Evolutionary conservation across 306 rosid species (phyloP).

Genomic region (Quillaja saponaria): DNA sequence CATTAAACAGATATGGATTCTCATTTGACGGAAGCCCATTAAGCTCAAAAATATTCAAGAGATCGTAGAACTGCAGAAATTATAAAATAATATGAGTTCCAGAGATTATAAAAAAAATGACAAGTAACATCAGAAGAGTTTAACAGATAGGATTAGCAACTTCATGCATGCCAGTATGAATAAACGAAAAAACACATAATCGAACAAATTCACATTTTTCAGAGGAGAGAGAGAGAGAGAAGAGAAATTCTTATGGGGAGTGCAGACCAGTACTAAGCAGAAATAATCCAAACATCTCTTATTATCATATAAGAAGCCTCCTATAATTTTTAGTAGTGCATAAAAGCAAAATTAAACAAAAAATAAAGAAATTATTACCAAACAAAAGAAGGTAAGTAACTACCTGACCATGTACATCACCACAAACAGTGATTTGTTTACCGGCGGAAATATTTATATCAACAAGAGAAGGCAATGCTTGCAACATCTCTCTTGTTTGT

Average conservation of each 20-base stretch:
- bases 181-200: not conserved
- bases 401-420: conserved; percentile 99
- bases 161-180: not conserved
- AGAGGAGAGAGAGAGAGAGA: no score
- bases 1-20: conserved; percentile 95
- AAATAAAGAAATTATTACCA: conserved; percentile 23
- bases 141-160: not conserved
- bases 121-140: not conserved
- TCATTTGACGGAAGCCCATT: conserved; percentile 99
- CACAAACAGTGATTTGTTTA: conserved; percentile 90
- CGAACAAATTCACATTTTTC: not conserved
- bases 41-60: conserved; percentile 94
- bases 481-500: conserved; percentile 77
- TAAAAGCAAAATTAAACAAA: not conserved
- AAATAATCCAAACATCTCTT: not conserved
- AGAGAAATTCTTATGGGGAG: no score
- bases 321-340: conserved; percentile 12
- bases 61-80: conserved; percentile 87
- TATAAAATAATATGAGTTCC: conserved; percentile 10
- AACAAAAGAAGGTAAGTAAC: conserved; percentile 22
- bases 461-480: conserved; percentile 84
- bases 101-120: not conserved
- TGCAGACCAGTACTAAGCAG: no score
- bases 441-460: conserved; percentile 74
- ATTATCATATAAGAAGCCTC: conserved; percentile 7